These are phyloP conservation scores for Cladorrhinum samala DNA, from an alignment of 495 filamentous ascomycete species.

Conservation along the genomic window DNA sequence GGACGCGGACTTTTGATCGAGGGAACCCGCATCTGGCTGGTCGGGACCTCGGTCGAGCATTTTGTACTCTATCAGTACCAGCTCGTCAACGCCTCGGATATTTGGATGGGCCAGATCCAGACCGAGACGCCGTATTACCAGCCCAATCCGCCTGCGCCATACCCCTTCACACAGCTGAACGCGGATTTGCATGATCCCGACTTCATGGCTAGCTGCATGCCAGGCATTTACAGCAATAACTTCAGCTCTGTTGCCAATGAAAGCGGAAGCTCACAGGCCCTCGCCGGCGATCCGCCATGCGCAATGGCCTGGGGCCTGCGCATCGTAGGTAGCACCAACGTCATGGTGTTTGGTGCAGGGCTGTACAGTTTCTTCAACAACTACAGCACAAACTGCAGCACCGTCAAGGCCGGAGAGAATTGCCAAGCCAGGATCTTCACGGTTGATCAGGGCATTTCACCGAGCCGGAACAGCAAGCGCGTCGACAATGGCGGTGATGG, in stretches of 20 bases:
- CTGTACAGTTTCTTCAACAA: slow-evolving; percentile 84
- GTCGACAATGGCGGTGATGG: background rate
- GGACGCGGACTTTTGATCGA: slow-evolving; percentile 80
- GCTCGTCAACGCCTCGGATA: slow-evolving; percentile 64
- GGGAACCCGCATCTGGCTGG: slow-evolving; percentile 53
- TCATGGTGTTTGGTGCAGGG: slow-evolving; percentile 68
- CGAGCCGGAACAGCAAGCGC: background rate
- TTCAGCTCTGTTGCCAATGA: slow-evolving; percentile 36
- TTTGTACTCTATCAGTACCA: slow-evolving; percentile 81
- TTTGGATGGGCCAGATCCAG: slow-evolving; percentile 81
- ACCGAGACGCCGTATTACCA: slow-evolving; percentile 91
- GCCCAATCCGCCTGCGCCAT: slow-evolving; percentile 66
- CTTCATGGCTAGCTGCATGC: slow-evolving; percentile 45
- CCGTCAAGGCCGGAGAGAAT: slow-evolving; percentile 49
- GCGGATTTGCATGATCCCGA: slow-evolving; percentile 64
- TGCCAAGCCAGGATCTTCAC: slow-evolving; percentile 73
- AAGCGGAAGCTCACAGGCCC: background rate
- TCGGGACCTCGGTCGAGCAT: slow-evolving; percentile 78
- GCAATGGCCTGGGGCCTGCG: slow-evolving; percentile 71
- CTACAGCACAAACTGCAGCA: slow-evolving; percentile 71
- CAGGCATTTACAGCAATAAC: slow-evolving; percentile 43
- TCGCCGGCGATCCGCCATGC: slow-evolving; percentile 33
- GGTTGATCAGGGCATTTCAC: slow-evolving; percentile 11
- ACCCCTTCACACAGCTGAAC: slow-evolving; percentile 57
- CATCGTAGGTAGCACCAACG: slow-evolving; percentile 55